Percentiles rank a stretch among this genome's conserved stretches.
Evolutionary conservation across 164 flowering plant genomes (phyloP).

Genomic region (Nymphaea colorata): DNA sequence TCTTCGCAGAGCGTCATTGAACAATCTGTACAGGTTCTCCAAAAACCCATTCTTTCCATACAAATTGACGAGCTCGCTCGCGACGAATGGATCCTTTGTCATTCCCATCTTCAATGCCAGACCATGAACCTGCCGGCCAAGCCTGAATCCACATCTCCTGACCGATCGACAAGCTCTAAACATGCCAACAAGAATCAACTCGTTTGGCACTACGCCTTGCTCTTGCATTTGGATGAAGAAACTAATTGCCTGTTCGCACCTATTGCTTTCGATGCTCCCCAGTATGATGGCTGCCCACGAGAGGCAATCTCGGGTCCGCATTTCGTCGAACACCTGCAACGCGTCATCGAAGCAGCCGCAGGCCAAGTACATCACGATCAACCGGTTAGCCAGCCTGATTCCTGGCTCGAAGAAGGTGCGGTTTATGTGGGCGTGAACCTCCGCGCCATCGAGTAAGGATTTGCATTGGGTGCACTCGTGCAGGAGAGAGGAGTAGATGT

Average conservation of each 20-base stretch:
- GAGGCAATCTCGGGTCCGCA: slow-evolving; percentile 27
- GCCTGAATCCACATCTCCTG: slow-evolving; percentile 11
- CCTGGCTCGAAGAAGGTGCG: slow-evolving; percentile 7
- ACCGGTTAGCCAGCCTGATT: slow-evolving; percentile 21
- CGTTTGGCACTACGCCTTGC: background rate
- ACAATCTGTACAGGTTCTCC: slow-evolving; percentile 26
- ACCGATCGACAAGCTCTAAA: slow-evolving; percentile 38
- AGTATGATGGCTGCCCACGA: slow-evolving; percentile 46
- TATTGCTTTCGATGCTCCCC: slow-evolving; percentile 24
- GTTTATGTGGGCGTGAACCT: slow-evolving; percentile 32
- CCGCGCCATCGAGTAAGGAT: slow-evolving; percentile 20
- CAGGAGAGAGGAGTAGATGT: slow-evolving; percentile 37
- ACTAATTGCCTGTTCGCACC: slow-evolving; percentile 20
- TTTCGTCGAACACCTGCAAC: slow-evolving; percentile 36
- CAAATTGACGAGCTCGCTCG: slow-evolving; percentile 34
- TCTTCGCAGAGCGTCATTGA: slow-evolving; percentile 18
- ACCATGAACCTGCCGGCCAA: slow-evolving; percentile 52
- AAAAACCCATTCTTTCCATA: slow-evolving; percentile 29
- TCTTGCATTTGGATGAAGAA: slow-evolving; percentile 25
- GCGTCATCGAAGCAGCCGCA: slow-evolving; percentile 34
- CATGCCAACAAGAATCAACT: slow-evolving; percentile 23
- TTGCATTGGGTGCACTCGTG: slow-evolving; percentile 36
- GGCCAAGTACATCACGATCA: slow-evolving; percentile 33
- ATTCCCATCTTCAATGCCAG: slow-evolving; percentile 32
- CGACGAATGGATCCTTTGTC: slow-evolving; percentile 11